Percentiles rank a stretch among this genome's conserved stretches.
Evolutionary conservation across 2,329 filamentous ascomycete genomes (phyloP).

Genomic region (Chaetomium sp.): DNA sequence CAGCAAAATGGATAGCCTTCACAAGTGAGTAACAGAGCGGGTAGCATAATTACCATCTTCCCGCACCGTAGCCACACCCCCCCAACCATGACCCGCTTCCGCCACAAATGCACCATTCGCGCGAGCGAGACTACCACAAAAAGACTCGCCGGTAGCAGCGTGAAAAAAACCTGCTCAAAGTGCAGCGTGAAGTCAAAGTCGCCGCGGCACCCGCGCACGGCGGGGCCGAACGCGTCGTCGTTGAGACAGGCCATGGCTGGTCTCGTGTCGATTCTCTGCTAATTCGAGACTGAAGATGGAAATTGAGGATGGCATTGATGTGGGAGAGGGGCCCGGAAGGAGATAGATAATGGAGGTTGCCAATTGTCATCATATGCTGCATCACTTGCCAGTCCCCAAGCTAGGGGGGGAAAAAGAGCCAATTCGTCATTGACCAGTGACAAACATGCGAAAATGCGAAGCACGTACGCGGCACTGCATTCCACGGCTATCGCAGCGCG

Average conservation of each 20-base stretch:
- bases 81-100: conserved; percentile 30
- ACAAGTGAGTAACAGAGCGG: too few relatives aligned
- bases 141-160: conserved; percentile 35
- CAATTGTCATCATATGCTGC: too few relatives aligned
- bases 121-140: conserved; percentile 33
- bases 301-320: neutral
- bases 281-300: conserved; percentile 5
- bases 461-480: too few relatives aligned
- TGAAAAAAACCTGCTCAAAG: conserved; percentile 43
- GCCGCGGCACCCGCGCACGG: conserved; percentile 39
- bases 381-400: too few relatives aligned
- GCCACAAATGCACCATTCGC: conserved; percentile 29
- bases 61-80: conserved; percentile 29
- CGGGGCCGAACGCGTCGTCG: conserved; percentile 38
- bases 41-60: too few relatives aligned
- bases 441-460: too few relatives aligned
- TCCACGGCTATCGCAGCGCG: too few relatives aligned
- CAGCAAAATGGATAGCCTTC: too few relatives aligned
- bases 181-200: conserved; percentile 46
- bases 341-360: too few relatives aligned
- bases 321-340: neutral
- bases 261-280: too few relatives aligned
- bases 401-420: too few relatives aligned
- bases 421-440: too few relatives aligned
- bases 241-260: conserved; percentile 25